A percentile compares a stretch with the other conserved stretches of the same genome.
Conservation (phyloP, 805 yeast genomes). For the Pichia californica region DNA sequence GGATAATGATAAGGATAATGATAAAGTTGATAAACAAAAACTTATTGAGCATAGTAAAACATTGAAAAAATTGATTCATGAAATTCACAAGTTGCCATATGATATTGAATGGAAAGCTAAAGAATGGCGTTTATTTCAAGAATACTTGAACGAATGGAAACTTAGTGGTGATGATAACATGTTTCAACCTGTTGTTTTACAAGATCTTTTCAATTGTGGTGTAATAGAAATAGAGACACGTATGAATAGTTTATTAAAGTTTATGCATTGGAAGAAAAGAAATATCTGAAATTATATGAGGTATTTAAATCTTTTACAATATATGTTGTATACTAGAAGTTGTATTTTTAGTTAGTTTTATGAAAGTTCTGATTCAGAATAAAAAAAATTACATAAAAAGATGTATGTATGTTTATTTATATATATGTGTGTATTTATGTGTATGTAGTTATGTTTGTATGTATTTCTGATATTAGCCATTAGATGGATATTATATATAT, state of each 20-base stretch:
- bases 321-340: too few relatives aligned
- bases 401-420: too few relatives aligned
- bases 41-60: not conserved
- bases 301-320: too few relatives aligned
- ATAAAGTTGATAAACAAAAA: not conserved
- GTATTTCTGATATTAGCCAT: too few relatives aligned
- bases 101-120: constrained; percentile 16
- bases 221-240: constrained; percentile 20
- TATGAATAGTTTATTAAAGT: constrained; percentile 15
- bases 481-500: too few relatives aligned
- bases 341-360: too few relatives aligned
- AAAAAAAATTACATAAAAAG: too few relatives aligned
- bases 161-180: constrained; percentile 13
- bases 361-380: too few relatives aligned
- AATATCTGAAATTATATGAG: not conserved
- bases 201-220: constrained; percentile 19
- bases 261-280: constrained; percentile 17
- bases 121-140: constrained; percentile 21
- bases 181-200: constrained; percentile 2
- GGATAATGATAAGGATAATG: not conserved
- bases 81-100: constrained; percentile 9
- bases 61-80: constrained; percentile 3
- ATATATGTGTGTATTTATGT: too few relatives aligned
- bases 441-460: too few relatives aligned
- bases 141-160: constrained; percentile 18